phyloP scores from a whole-genome alignment of 306 rosid species.

The Phaseolus lunatus region DNA sequence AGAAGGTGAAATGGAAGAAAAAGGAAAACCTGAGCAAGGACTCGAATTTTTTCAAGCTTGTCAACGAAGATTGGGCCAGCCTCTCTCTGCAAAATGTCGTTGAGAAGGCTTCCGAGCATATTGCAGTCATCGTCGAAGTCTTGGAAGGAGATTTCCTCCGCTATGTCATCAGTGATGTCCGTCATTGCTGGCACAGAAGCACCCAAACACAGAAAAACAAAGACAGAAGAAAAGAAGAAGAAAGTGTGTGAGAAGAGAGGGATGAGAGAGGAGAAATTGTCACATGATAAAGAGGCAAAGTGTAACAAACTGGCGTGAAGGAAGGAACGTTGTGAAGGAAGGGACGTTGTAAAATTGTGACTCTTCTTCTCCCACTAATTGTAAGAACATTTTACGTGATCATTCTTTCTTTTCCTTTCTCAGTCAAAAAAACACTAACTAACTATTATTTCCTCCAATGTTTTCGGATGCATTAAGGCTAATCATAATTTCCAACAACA shows the following conservation, averaged over 20 bases:
- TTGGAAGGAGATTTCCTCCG: slow-evolving; percentile 90
- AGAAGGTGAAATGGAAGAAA: neutral
- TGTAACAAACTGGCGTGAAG: neutral
- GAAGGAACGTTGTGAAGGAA: too few species aligned
- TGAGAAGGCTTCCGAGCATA: slow-evolving; percentile 76
- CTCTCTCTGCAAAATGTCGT: slow-evolving; percentile 76
- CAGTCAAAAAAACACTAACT: too few species aligned
- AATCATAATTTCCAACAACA: too few species aligned
- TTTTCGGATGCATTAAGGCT: too few species aligned
- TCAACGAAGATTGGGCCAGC: slow-evolving; percentile 65
- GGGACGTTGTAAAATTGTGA: neutral
- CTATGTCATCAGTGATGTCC: slow-evolving; percentile 89
- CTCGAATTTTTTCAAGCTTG: slow-evolving; percentile 67
- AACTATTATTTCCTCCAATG: too few species aligned
- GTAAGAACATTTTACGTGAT: neutral
- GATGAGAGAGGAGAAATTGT: neutral
- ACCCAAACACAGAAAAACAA: too few species aligned
- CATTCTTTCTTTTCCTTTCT: too few species aligned
- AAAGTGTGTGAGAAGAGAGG: neutral
- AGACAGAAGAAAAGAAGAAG: too few species aligned
- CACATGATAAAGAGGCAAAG: neutral
- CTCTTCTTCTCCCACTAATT: neutral
- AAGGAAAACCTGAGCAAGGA: slow-evolving; percentile 71
- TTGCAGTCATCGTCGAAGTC: slow-evolving; percentile 82
- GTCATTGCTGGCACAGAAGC: slow-evolving; percentile 48